These are phyloP conservation scores for Aspergillus spinulosporus DNA, from an alignment of 2,329 filamentous ascomycete genomes.

Conservation along the genomic window DNA sequence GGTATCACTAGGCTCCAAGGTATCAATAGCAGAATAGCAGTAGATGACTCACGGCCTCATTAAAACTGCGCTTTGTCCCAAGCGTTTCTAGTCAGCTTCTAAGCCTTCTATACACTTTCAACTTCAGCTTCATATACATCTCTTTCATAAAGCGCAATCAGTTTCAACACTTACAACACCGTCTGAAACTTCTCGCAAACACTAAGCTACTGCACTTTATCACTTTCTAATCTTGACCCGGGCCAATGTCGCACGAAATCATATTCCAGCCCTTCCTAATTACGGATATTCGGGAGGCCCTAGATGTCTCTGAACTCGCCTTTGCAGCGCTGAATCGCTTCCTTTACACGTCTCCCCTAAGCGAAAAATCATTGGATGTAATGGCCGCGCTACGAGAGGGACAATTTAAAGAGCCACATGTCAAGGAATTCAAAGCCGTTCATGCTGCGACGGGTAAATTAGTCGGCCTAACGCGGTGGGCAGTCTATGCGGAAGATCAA, in stretches of 20 bases:
- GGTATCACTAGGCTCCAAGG: no score
- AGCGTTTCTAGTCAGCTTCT: no score
- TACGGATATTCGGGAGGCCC: background rate
- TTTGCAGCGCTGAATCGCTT: background rate
- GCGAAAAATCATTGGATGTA: background rate
- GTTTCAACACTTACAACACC: no score
- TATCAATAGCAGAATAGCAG: no score
- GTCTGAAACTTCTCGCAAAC: no score
- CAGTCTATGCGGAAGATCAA: background rate
- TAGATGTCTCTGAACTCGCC: background rate
- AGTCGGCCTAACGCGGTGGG: conserved; percentile 4
- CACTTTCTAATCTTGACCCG: no score
- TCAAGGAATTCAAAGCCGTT: conserved; percentile 4
- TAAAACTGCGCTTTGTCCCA: no score
- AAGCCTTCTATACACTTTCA: no score
- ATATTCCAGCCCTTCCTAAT: background rate
- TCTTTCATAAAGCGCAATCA: no score
- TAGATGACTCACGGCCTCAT: no score
- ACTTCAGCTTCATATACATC: no score
- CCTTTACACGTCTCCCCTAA: background rate
- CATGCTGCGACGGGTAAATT: conserved; percentile 1
- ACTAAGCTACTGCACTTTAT: no score
- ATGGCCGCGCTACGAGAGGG: background rate
- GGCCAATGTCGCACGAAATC: background rate
- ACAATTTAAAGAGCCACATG: background rate